Base-by-base conservation (phyloP, 495 filamentous ascomycete genomes). In the Tuber indicum region DNA sequence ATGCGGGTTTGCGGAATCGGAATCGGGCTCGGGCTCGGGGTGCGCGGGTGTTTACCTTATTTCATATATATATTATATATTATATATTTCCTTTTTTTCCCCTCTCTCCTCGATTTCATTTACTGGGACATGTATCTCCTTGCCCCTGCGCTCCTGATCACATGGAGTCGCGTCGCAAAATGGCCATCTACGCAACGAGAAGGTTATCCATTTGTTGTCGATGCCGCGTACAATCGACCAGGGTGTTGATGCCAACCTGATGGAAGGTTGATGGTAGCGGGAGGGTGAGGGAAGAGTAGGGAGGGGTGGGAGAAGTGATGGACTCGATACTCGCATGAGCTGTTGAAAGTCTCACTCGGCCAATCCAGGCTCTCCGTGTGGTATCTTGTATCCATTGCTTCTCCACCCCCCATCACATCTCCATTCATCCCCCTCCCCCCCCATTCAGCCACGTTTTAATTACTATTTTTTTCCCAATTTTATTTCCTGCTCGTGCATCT, bases 81-180 rank as follows among this genome's bases (percentile, higher is more conserved):
- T n/a, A n/a, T 62, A 2, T 32, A 2, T 32, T 62, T 62, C 52
- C 12, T 62, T 32, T 2, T 62, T 62, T 62, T 16, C 4, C 19
- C 26, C 26, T 4, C n/a, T 62, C 26, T 16, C 10, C 52, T 32
- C 12, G n/a, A 62, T 32, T 16, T 62, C n/a, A 32, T 62, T 62
- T 52, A 52, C 23, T n/a, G 52, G 52, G 52, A n/a, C 14, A 32
- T 62, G 52, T 32, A 32, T 32, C 49, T 62, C 52, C 52, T 12
- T n/a, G 2, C 52, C 52, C 52, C n/a, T 14, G n/a, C 32, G 32
- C 52, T 32, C 77, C 71, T 71, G 17, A 74, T 80, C 78, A 80
- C 78, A 80, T 80, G 78, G 77, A 43, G 62, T 74, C 74, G 78
- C 77, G 74, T 80, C 79, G 77, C 77, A 79, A 80, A 62, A 74